Evolutionary conservation across 345 rosid genomes (phyloP), one percentile per base, ranked within the genome.

Genomic region (Boechera retrofracta): DNA sequence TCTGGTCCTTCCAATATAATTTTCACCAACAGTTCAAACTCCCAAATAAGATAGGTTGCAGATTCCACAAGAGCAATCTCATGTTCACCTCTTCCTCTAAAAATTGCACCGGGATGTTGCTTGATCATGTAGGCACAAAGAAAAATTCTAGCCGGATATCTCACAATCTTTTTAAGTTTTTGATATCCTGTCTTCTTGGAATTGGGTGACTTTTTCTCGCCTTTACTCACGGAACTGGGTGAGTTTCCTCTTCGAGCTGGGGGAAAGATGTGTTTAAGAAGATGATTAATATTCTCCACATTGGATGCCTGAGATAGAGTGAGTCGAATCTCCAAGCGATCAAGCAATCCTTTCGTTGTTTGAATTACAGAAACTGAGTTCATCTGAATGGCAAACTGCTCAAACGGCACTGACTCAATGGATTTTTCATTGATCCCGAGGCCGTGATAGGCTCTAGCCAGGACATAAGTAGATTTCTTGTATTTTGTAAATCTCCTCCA

Each of bases 81-180:
- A 58, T 83, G 87, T 69, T 89, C 94, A 73, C 99, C 99, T 76
- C 80, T 96, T 69, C 84, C 88, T 77, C 98, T 95, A 68, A 92
- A 85, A 56, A 92, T 91, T 6, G 95, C 97, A 86, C 81, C 92
- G 39, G 98, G 98, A 83, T 94, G 96, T 44, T 96, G 92, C 80
- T 87, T 76, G 79, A 92, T 89, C 98, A 95, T 92, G 85, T 89
- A 92, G 36, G 99, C 96, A 88, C 96, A 89, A 42, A 94, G 98
- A 76, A 86, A 88, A 31, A 90, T 82, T 80, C 98, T 86, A 64
- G 88, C 94, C 0, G 94, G 94, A 84, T 92, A 94, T 82, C 99
- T 87, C 11, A 85, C 85, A 38, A 73, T 39, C 58, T 78, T 84
- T 53, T 71, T 73, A 32, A 75, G 72, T 72, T 80, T 78, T 69